Percentiles rank a stretch among this genome's conserved stretches.
Conservation (phyloP, 768 basidiomycete genomes). For the Chiua virens region DNA sequence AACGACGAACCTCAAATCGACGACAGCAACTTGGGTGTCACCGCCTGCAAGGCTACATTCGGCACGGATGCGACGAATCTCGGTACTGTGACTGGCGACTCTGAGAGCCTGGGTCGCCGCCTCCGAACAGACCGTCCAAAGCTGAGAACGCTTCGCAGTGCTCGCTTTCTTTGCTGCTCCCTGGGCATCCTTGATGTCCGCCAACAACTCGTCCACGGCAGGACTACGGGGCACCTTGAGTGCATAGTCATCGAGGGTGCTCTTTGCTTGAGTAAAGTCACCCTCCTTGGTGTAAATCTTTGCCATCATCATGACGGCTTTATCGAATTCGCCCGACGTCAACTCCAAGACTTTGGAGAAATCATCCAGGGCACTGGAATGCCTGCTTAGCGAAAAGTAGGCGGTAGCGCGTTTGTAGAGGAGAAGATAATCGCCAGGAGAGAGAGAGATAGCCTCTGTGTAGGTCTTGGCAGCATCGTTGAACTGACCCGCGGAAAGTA, state of each 20-base stretch:
- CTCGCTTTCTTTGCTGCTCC: constrained; percentile 60
- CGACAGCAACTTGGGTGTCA: constrained; percentile 80
- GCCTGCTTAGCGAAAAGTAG: constrained; percentile 74
- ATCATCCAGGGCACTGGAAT: constrained; percentile 75
- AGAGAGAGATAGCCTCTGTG: constrained; percentile 73
- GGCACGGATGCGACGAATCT: constrained; percentile 69
- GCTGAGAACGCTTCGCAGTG: constrained; percentile 60
- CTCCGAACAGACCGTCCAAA: constrained; percentile 82
- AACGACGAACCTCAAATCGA: constrained; percentile 65
- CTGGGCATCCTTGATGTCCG: constrained; percentile 60
- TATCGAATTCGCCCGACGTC: constrained; percentile 72
- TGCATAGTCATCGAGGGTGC: constrained; percentile 57
- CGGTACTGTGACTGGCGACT: constrained; percentile 66
- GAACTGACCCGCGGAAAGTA: constrained; percentile 75
- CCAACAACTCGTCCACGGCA: constrained; percentile 53
- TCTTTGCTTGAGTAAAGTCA: constrained; percentile 61
- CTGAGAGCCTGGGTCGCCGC: constrained; percentile 68
- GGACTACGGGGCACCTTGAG: constrained; percentile 49
- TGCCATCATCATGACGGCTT: constrained; percentile 85
- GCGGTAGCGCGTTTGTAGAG: constrained; percentile 94
- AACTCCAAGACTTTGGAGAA: constrained; percentile 80
- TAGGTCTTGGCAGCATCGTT: constrained; percentile 80
- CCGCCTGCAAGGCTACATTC: constrained; percentile 78
- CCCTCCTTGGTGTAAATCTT: constrained; percentile 84
- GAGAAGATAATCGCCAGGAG: constrained; percentile 81